phyloP scores from a whole-genome alignment of 2,329 filamentous ascomycete genomes.

The Trematosphaeria pertusa region DNA sequence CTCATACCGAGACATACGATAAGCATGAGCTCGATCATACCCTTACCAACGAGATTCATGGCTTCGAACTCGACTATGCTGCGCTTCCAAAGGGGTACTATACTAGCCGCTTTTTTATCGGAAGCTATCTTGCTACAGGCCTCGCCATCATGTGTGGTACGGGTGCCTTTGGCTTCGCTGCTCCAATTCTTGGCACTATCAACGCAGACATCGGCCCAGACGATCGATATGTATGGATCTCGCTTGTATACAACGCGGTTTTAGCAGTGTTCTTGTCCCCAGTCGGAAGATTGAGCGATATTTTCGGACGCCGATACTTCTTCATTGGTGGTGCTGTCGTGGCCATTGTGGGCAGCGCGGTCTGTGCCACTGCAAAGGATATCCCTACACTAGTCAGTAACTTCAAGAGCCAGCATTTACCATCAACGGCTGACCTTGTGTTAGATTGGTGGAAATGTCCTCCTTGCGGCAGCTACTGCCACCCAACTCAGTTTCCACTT shows the following conservation, averaged over 20 bases:
- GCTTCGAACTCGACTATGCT: constrained; percentile 17
- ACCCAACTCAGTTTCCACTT: too few relatives aligned
- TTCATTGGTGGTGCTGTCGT: constrained; percentile 43
- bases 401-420: too few relatives aligned
- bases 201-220: constrained; percentile 23
- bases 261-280: constrained; percentile 12
- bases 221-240: constrained; percentile 13
- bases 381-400: constrained; percentile 14
- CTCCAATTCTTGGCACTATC: constrained; percentile 19
- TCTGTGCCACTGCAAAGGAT: constrained; percentile 21
- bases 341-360: constrained; percentile 23
- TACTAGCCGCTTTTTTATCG: constrained; percentile 17
- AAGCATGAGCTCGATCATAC: constrained; percentile 9
- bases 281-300: constrained; percentile 17
- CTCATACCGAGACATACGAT: not conserved
- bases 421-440: too few relatives aligned
- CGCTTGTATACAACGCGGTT: constrained; percentile 12
- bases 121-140: constrained; percentile 16
- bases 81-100: constrained; percentile 20
- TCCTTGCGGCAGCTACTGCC: too few relatives aligned
- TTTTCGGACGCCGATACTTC: constrained; percentile 30
- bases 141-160: constrained; percentile 15
- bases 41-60: constrained; percentile 15
- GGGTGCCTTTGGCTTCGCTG: constrained; percentile 20
- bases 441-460: too few relatives aligned